phyloP scores from a whole-genome alignment of 2,329 filamentous ascomycete species.

The Aphanocladium album region DNA sequence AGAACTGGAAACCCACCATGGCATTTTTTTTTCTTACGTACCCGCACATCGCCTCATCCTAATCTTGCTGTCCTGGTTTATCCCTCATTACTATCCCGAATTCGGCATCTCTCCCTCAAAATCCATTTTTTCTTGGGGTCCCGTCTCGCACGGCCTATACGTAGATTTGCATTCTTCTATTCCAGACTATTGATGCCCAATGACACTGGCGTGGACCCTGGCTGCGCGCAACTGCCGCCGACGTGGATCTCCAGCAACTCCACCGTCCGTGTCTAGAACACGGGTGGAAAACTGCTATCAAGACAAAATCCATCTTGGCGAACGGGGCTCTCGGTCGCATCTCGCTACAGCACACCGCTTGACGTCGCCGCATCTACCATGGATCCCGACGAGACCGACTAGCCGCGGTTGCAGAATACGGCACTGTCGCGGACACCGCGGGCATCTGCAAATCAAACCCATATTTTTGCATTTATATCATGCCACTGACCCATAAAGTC shows the following conservation, averaged over 20 bases:
- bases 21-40: no score
- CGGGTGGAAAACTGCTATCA: background rate
- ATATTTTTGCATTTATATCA: no score
- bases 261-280: constrained; percentile 2
- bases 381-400: no score
- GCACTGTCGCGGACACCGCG: no score
- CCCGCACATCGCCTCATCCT: background rate
- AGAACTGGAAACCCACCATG: no score
- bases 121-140: background rate
- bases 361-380: no score
- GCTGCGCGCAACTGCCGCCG: background rate
- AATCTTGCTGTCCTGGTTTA: background rate
- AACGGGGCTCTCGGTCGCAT: no score
- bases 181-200: background rate
- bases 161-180: background rate
- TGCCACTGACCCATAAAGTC: no score
- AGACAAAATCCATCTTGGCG: background rate
- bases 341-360: no score
- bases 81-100: background rate
- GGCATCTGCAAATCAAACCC: no score
- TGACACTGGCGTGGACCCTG: background rate
- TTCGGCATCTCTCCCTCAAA: background rate
- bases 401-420: no score
- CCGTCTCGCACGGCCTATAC: background rate
- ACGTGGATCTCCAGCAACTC: constrained; percentile 1